Evolutionary conservation across 768 basidiomycete species (phyloP).

Genomic region (Pleurotus giganteus): DNA sequence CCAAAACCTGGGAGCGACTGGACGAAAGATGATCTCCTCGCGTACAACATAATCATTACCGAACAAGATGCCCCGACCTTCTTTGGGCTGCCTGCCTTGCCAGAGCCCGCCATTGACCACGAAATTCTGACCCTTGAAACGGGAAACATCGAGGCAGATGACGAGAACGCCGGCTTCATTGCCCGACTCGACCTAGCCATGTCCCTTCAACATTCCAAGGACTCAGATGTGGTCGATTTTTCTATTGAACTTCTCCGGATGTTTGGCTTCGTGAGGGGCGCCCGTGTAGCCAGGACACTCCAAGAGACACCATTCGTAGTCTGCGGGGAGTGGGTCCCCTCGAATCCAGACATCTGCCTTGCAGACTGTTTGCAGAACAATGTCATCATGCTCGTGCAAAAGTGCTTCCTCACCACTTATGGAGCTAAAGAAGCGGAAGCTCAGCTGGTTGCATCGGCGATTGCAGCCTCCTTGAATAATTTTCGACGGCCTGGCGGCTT

Average conservation of each 20-base stretch:
- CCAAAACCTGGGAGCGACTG: constrained; percentile 12
- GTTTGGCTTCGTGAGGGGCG: constrained; percentile 15
- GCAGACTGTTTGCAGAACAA: constrained; percentile 12
- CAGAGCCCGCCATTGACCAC: constrained; percentile 16
- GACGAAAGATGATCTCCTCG: constrained; percentile 20
- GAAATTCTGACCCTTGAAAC: not conserved
- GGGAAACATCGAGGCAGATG: too few species aligned
- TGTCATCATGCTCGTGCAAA: constrained; percentile 14
- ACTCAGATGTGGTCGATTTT: constrained; percentile 30
- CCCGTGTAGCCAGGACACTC: constrained; percentile 15
- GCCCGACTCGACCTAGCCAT: constrained; percentile 13
- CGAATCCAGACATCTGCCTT: constrained; percentile 31
- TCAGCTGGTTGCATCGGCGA: constrained; percentile 20
- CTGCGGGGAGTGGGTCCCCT: constrained; percentile 22
- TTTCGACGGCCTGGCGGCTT: too few species aligned
- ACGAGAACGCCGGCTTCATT: not conserved
- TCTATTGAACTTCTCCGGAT: constrained; percentile 21
- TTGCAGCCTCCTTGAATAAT: constrained; percentile 19
- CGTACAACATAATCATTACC: constrained; percentile 21
- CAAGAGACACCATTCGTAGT: constrained; percentile 24
- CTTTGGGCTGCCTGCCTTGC: constrained; percentile 19
- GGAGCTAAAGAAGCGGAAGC: too few species aligned
- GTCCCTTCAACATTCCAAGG: constrained; percentile 17
- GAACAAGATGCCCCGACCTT: constrained; percentile 22
- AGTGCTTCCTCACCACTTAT: constrained; percentile 16